Conservation (phyloP, 345 rosid genomes). For the Eucalyptus marginata region DNA sequence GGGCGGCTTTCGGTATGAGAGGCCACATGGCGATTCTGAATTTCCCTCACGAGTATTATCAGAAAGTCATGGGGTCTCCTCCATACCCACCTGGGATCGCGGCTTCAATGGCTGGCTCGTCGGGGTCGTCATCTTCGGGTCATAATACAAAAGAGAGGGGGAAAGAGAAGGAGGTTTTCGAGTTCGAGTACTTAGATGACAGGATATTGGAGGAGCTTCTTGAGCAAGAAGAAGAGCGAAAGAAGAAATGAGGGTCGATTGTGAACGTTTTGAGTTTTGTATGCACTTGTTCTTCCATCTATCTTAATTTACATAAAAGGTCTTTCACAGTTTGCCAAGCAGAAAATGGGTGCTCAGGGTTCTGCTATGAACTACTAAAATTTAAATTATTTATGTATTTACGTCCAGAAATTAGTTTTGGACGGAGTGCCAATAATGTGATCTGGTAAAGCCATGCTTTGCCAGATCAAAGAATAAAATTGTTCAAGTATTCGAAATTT, state of each 20-base stretch:
- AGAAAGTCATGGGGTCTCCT: slow-evolving; percentile 12
- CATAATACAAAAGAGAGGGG: not conserved
- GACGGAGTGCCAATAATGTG: not conserved
- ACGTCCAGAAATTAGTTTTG: not conserved
- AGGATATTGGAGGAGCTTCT: slow-evolving; percentile 81
- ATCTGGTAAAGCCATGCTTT: not conserved
- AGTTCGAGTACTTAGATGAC: slow-evolving; percentile 71
- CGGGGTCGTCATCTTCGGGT: not conserved
- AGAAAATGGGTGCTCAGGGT: not conserved
- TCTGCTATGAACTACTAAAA: not conserved
- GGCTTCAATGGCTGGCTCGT: slow-evolving; percentile 10
- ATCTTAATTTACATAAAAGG: not conserved
- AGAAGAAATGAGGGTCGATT: slow-evolving; percentile 4
- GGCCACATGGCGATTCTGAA: slow-evolving; percentile 74
- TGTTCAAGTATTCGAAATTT: not conserved
- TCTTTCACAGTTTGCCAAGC: not conserved
- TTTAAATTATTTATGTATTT: not conserved
- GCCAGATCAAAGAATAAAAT: not conserved
- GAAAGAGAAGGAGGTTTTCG: slow-evolving; percentile 43
- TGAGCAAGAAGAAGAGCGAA: slow-evolving; percentile 44
- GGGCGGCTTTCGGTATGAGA: slow-evolving; percentile 67
- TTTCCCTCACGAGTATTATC: slow-evolving; percentile 62
- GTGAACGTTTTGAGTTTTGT: not conserved
- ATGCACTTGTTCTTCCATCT: not conserved
- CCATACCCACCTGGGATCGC: slow-evolving; percentile 5